phyloP scores from a whole-genome alignment of 352 stramenopile species.

The Phytopythium delawarense region DNA sequence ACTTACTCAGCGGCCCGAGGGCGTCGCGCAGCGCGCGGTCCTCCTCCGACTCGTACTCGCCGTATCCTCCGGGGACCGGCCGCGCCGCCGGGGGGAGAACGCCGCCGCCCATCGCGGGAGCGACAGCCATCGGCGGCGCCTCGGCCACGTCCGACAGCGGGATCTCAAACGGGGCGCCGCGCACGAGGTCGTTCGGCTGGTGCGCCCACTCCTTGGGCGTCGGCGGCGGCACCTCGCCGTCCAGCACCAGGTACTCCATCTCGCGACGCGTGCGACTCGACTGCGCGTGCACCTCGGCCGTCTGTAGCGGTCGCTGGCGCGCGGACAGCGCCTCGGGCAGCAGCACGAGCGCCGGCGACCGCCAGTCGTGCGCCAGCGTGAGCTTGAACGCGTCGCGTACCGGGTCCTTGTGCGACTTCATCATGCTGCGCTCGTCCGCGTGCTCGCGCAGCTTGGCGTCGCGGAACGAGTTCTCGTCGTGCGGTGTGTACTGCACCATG shows the following conservation, averaged over 20 bases:
- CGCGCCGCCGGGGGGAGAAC: constrained; percentile 13
- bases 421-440: constrained; percentile 59
- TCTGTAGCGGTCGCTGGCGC: constrained; percentile 29
- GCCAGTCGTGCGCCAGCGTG: constrained; percentile 57
- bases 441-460: constrained; percentile 84
- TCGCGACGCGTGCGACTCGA: constrained; percentile 64
- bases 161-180: constrained; percentile 52
- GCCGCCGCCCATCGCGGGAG: constrained; percentile 11
- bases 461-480: constrained; percentile 57
- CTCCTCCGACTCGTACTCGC: constrained; percentile 36
- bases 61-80: constrained; percentile 12
- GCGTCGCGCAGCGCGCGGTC: constrained; percentile 59
- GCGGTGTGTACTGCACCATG: constrained; percentile 51
- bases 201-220: constrained; percentile 80
- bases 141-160: constrained; percentile 62
- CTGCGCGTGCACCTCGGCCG: constrained; percentile 66
- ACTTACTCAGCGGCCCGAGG: constrained; percentile 64
- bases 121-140: constrained; percentile 12
- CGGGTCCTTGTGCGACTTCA: constrained; percentile 61
- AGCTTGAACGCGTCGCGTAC: constrained; percentile 41
- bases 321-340: constrained; percentile 53
- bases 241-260: constrained; percentile 81
- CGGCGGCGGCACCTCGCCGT: constrained; percentile 68
- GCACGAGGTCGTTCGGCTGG: constrained; percentile 50
- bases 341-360: constrained; percentile 48